Base-by-base conservation (phyloP, 2,329 filamentous ascomycete species). In the Trichoderma sp. region DNA sequence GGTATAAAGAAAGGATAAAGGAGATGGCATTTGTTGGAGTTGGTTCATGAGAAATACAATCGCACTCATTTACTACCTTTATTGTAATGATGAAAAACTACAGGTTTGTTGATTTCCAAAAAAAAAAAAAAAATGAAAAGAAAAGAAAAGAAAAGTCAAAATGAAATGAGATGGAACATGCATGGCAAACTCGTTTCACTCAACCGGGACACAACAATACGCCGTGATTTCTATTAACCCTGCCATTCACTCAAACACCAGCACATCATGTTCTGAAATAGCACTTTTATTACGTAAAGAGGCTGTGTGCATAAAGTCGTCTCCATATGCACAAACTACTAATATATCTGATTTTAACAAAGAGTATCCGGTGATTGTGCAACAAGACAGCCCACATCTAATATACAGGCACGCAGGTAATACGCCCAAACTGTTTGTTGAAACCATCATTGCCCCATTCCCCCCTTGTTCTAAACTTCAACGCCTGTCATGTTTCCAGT, bases 391-490 rank as follows among this genome's bases (percentile, higher is more conserved):
- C n/a, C 34, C 52, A 54, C 53, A 57, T 68, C 67, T 68, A 64
- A 45, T 68, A 50, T 70, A 70, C 68, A 70, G 52, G 50, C 39
- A 64, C 50, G n/a, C 32, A 50, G 53, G 8, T 64, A n/a, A n/a
- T 19, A 29, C 29, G 29, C 64, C 39, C 34, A 58, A 64, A 58
- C 39, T 66, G 54, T 25, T 25, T 45, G 27, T 27, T 19, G 22
- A 22, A 48, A 48, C n/a, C 12, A 48, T 22, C 22, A 27, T 53
- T 29, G 37, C 50, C 59, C 34, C 32, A 35, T 45, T 45, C 27
- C n/a, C 29, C 67, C 45, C 27, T 17, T 45, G 6, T 37, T 67
- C 54, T 66, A 66, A 59, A 50, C 61, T 54, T 50, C 61, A 68
- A 68, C 67, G 67, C 67, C 67, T 45, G 27, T 25, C 53, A 37